Base-by-base conservation (phyloP, 1,284 basidiomycete genomes). In the Macrocybe sp. region DNA sequence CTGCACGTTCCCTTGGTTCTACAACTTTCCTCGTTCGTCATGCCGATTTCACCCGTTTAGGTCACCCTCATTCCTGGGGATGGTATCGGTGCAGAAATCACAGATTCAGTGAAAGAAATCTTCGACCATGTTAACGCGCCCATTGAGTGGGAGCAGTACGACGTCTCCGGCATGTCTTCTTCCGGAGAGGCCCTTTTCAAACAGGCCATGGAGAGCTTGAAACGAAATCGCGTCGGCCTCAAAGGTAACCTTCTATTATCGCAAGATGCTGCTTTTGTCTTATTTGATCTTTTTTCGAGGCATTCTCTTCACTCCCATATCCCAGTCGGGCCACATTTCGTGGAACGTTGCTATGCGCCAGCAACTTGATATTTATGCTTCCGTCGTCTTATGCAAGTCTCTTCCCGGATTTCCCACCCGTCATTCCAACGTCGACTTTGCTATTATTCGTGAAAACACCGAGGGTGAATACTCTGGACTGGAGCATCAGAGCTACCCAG, bases 321-420 rank as follows among this genome's bases (percentile, higher is more conserved):
- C 95, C 49, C 89, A 92, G 65, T 85, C 85, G 34, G 95, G 94
- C 28, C 97, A 99, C 74, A 95, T 97, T 62, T 98, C 95, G 53
- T 99, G 97, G 97, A 99, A 99, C 70, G 96, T 99, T 51, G 97
- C 97, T 55, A 97, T 99, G 92, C 91, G 97, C 61, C 96, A 98
- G 70, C 91, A 96, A 65, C 89, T 99, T 60, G 96, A 99, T 72
- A 99, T 99, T 60, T 99, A 98, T 71, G 96, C 97, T 37, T 97
- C 95, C 22, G 90, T 99, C 59, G 93, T 97, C 49, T 81, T 98
- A 50, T 99, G 97, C 87, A 98, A 98, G 73, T 93, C 95, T 45
- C 84, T 99, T 47, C 90, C 93, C n/a, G 97, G 97, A 46, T 85
- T 95, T 74, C 89, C 94, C 37, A 98, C 97, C 39, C 90, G 96